Evolutionary conservation across 2,329 filamentous ascomycete genomes (phyloP).

Genomic region (Mycocentrospora acerina): DNA sequence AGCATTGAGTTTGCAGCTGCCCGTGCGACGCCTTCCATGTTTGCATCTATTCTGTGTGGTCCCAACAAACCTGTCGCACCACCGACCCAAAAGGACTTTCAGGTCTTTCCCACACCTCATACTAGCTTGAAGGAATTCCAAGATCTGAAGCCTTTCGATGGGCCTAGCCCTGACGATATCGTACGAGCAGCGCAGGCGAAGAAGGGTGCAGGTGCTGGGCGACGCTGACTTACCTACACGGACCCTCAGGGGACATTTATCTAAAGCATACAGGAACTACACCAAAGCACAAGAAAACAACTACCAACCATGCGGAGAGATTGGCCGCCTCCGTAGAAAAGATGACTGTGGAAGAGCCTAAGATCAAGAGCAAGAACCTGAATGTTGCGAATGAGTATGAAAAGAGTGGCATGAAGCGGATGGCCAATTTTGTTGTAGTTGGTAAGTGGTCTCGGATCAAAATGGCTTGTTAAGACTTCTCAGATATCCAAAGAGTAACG

Average conservation of each 20-base stretch:
- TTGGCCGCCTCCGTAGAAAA: constrained; percentile 52
- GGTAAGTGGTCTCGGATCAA: constrained; percentile 55
- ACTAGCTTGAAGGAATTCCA: constrained; percentile 38
- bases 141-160: constrained; percentile 67
- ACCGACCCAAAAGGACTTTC: not conserved
- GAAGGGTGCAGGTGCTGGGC: constrained; percentile 45
- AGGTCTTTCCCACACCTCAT: constrained; percentile 44
- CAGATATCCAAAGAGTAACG: not conserved
- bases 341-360: constrained; percentile 54
- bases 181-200: constrained; percentile 75
- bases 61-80: constrained; percentile 6
- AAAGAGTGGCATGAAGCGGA: constrained; percentile 73
- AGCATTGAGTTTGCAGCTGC: constrained; percentile 38
- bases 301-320: constrained; percentile 20
- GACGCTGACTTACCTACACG: constrained; percentile 23
- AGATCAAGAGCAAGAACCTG: constrained; percentile 72
- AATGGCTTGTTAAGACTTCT: not conserved
- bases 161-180: constrained; percentile 88
- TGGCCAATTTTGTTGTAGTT: constrained; percentile 88
- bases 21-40: constrained; percentile 52
- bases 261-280: constrained; percentile 28
- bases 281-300: constrained; percentile 29
- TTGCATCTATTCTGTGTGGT: constrained; percentile 54
- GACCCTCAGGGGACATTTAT: constrained; percentile 10
- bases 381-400: constrained; percentile 81